Evolutionary conservation across 805 yeast genomes (phyloP), one percentile per base, ranked within the genome.

Genomic region (Kurtzmaniella fragi): DNA sequence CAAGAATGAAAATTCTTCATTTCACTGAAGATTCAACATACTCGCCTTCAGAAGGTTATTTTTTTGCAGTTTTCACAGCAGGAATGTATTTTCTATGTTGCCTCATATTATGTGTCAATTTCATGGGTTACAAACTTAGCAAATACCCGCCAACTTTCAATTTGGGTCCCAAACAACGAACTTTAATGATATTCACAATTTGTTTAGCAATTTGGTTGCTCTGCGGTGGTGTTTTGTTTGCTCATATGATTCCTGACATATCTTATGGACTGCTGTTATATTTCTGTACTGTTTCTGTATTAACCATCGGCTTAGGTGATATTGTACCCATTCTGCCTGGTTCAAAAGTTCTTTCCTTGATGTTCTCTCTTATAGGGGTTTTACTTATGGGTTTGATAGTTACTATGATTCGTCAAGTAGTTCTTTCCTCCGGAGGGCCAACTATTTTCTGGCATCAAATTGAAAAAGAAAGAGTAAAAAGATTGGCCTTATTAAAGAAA

Each of bases 301-400:
- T 85, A 35, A 89, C 96, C 1, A 74, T 89, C 23, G 96, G 96
- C 0, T 65, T 82, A 13, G 96, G 96, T 29, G 93, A 84, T 49
- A 68, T 82, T 27, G 64, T 71, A 0, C 90, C 95, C 0, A 28
- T 41, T 0, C 58, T 72, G 1, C 61, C 70, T 2, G 77, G 78
- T 1, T 71, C 83, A 0, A 75, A 77, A 52, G 81, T 80, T 0
- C 59, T 84, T 44, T 64, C 75, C 1, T 62, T 88, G 37, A 55
- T 83, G 2, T 85, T 79, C 61, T 77, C 93, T 5, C 57, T 84
- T 13, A 59, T 77, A 11, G 96, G 95, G 0, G 76, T 89, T 14
- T 57, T 89, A 26, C 62, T 81, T 20, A 69, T 88, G 53, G 96
- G 95, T 45, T 66, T 89, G 35, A 77, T 86, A 12, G 69, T 89